These are phyloP conservation scores for Pestalotiopsis sp. DNA, from an alignment of 2,329 filamentous ascomycete genomes.

Conservation along the genomic window DNA sequence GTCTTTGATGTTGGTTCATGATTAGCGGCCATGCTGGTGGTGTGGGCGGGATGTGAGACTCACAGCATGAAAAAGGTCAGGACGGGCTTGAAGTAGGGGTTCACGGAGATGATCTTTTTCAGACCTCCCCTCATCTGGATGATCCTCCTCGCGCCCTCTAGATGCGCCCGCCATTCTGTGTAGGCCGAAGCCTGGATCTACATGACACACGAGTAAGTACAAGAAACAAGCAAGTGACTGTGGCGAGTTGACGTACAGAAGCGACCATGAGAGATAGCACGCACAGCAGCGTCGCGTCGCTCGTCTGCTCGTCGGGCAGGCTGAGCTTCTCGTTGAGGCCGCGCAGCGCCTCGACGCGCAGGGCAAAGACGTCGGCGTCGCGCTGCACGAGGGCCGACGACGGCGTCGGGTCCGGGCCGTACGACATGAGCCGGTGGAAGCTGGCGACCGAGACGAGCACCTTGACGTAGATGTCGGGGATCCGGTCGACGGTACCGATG, in stretches of 20 bases:
- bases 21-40: background rate
- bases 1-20: background rate
- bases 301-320: slow-evolving; percentile 13
- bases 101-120: slow-evolving; percentile 15
- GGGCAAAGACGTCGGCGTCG: slow-evolving; percentile 14
- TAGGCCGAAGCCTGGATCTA: slow-evolving; percentile 19
- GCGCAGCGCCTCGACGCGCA: slow-evolving; percentile 15
- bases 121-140: slow-evolving; percentile 17
- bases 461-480: slow-evolving; percentile 18
- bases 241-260: slow-evolving; percentile 5
- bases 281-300: slow-evolving; percentile 17
- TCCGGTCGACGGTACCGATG: slow-evolving; percentile 8
- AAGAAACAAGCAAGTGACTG: background rate
- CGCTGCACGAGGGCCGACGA: slow-evolving; percentile 12
- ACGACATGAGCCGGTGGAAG: slow-evolving; percentile 17
- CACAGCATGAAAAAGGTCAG: slow-evolving; percentile 17
- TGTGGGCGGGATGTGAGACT: background rate
- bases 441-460: slow-evolving; percentile 17
- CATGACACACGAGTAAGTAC: background rate
- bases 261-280: slow-evolving; percentile 17
- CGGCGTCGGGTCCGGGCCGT: slow-evolving; percentile 9
- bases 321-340: slow-evolving; percentile 16
- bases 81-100: slow-evolving; percentile 18
- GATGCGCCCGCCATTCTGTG: slow-evolving; percentile 18
- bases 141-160: slow-evolving; percentile 19